Conservation (phyloP, 1,284 basidiomycete genomes). For the Trametes pubescens region DNA sequence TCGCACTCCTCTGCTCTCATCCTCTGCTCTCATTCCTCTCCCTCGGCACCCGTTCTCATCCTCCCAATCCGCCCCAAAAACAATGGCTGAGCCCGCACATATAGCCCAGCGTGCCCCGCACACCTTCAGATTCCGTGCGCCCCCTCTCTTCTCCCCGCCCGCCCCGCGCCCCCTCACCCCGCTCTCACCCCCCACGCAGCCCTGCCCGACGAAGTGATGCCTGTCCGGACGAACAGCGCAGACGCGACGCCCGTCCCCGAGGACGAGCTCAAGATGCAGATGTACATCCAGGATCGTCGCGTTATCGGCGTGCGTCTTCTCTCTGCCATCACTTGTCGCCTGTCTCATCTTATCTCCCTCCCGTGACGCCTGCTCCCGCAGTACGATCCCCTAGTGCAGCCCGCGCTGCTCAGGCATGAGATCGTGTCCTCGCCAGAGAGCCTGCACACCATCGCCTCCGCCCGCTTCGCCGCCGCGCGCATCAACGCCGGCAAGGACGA, state of each 20-base stretch:
- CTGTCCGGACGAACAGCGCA: constrained; percentile 29
- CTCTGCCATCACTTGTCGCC: constrained; percentile 16
- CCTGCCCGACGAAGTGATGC: constrained; percentile 34
- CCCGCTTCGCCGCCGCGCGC: constrained; percentile 81
- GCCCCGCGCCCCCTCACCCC: constrained; percentile 17
- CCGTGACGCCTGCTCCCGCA: constrained; percentile 40
- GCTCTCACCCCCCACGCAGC: constrained; percentile 23
- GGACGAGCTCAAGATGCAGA: constrained; percentile 66
- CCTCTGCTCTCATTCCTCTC: constrained; percentile 14
- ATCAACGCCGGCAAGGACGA: constrained; percentile 88
- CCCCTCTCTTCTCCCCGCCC: constrained; percentile 30
- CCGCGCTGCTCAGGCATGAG: constrained; percentile 88
- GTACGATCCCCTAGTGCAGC: constrained; percentile 95
- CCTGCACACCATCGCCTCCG: constrained; percentile 76
- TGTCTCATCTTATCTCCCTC: constrained; percentile 14
- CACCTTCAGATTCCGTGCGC: constrained; percentile 32
- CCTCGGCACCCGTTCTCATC: constrained; percentile 7
- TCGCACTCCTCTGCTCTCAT: background rate
- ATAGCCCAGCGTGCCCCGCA: constrained; percentile 20
- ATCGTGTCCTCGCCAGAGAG: constrained; percentile 68
- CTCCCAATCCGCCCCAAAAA: background rate
- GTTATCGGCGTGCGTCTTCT: constrained; percentile 72
- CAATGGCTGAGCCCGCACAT: constrained; percentile 24
- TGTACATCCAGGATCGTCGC: constrained; percentile 79
- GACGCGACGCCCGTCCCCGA: constrained; percentile 66